phyloP scores from a whole-genome alignment of 129 eudicot species.

The Flaveria linearis region DNA sequence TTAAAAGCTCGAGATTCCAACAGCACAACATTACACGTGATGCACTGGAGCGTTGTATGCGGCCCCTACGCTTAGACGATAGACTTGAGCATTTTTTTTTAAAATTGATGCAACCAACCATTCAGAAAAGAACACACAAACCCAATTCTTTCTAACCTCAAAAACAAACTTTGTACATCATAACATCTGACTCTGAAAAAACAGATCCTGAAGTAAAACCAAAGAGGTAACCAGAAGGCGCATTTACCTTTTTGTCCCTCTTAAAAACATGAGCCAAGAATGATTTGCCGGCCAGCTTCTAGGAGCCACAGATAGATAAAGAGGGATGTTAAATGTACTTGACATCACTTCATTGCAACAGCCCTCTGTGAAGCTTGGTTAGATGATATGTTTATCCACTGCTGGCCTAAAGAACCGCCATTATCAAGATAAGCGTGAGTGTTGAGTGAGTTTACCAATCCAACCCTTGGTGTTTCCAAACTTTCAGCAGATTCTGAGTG shows the following conservation, averaged over 20 bases:
- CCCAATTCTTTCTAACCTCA: conserved; percentile 31
- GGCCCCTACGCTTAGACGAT: neutral
- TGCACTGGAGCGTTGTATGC: neutral
- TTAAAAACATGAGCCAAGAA: conserved; percentile 68
- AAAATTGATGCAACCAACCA: conserved; percentile 17
- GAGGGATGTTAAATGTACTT: neutral
- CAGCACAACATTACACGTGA: conserved; percentile 1
- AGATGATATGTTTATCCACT: conserved; percentile 48
- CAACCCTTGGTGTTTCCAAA: conserved; percentile 26
- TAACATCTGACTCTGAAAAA: conserved; percentile 17
- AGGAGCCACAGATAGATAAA: conserved; percentile 29
- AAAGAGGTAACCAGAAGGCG: conserved; percentile 33
- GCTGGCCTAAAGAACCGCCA: conserved; percentile 46
- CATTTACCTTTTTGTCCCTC: conserved; percentile 32
- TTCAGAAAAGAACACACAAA: conserved; percentile 31
- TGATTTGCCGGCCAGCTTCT: conserved; percentile 72
- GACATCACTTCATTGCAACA: conserved; percentile 56
- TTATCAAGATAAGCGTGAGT: conserved; percentile 26
- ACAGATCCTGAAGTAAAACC: conserved; percentile 20
- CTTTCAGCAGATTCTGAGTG: conserved; percentile 38
- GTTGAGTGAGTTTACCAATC: conserved; percentile 30
- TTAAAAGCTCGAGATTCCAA: neutral
- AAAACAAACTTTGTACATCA: conserved; percentile 45
- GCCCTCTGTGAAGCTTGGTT: conserved; percentile 53
- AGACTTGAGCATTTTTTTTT: conserved; percentile 4